Percentiles rank a stretch among this genome's conserved stretches.
phyloP scores from a whole-genome alignment of 257 asterid species.

The Gentiana macrophylla region DNA sequence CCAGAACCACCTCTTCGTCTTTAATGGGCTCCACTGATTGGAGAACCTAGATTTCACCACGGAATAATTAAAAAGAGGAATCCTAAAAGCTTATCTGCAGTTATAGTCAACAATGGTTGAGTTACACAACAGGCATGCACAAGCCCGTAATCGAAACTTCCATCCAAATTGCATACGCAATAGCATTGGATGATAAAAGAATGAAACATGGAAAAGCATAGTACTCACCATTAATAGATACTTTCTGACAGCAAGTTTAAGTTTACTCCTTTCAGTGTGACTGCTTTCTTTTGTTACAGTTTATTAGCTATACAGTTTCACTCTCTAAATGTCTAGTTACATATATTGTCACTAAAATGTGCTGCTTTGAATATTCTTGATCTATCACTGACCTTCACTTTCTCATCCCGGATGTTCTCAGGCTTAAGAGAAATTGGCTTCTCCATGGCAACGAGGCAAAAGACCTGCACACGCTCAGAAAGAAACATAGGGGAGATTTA shows the following conservation, averaged over 20 bases:
- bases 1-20: conserved; percentile 87
- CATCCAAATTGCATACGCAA: not conserved
- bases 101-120: not conserved
- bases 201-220: too few relatives aligned
- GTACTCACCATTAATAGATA: not conserved
- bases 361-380: not conserved
- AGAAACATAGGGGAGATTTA: not conserved
- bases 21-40: conserved; percentile 76
- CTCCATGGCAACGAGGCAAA: conserved; percentile 92
- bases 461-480: conserved; percentile 37
- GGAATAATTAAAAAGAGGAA: not conserved
- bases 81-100: not conserved
- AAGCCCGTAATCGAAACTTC: not conserved
- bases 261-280: not conserved
- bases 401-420: conserved; percentile 82
- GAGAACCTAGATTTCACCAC: conserved; percentile 52
- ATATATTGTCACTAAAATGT: not conserved
- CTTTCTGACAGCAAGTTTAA: not conserved
- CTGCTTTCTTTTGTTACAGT: not conserved
- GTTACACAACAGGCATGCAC: too few relatives aligned
- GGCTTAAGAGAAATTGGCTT: conserved; percentile 72
- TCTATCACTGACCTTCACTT: conserved; percentile 57
- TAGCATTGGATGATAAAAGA: not conserved
- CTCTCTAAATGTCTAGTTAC: not conserved
- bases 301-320: not conserved